A percentile compares a stretch with the other conserved stretches of the same genome.
Conservation (phyloP, 2,329 filamentous ascomycete genomes). For the Aspergillus clavatus region DNA sequence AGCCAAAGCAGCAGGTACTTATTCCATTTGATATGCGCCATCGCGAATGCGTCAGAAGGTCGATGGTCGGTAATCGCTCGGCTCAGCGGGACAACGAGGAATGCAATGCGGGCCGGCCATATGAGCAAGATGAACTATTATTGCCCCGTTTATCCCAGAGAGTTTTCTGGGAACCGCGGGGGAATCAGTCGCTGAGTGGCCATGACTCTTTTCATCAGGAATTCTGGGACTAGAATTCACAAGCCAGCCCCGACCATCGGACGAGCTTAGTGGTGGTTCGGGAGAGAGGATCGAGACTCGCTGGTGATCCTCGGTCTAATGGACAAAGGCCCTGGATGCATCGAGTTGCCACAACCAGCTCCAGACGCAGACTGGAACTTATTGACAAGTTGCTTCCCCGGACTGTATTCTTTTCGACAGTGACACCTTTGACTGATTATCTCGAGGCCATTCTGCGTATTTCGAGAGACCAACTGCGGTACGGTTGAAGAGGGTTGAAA, state of each 20-base stretch:
- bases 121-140: slow-evolving; percentile 7
- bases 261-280: slow-evolving; percentile 26
- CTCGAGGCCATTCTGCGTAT: too few species aligned
- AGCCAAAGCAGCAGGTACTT: slow-evolving; percentile 29
- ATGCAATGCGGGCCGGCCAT: slow-evolving; percentile 21
- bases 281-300: slow-evolving; percentile 34
- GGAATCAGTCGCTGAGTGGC: slow-evolving; percentile 6
- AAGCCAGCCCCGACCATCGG: slow-evolving; percentile 26
- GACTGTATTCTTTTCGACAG: too few species aligned
- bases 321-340: slow-evolving; percentile 13
- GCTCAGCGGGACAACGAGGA: slow-evolving; percentile 33
- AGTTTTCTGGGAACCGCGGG: slow-evolving; percentile 4
- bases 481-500: too few species aligned
- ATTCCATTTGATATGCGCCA: slow-evolving; percentile 27
- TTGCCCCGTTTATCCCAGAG: background rate
- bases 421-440: too few species aligned
- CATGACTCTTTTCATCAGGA: background rate
- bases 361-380: too few species aligned
- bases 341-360: background rate
- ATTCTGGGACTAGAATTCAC: slow-evolving; percentile 19
- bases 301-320: slow-evolving; percentile 38
- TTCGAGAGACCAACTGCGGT: too few species aligned
- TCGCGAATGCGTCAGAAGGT: slow-evolving; percentile 25
- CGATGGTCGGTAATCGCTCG: slow-evolving; percentile 37
- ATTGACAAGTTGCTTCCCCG: too few species aligned